A percentile compares a stretch with the other conserved stretches of the same genome.
Evolutionary conservation across 2,329 filamentous ascomycete species (phyloP).

Genomic region (Coniochaeta sp.): DNA sequence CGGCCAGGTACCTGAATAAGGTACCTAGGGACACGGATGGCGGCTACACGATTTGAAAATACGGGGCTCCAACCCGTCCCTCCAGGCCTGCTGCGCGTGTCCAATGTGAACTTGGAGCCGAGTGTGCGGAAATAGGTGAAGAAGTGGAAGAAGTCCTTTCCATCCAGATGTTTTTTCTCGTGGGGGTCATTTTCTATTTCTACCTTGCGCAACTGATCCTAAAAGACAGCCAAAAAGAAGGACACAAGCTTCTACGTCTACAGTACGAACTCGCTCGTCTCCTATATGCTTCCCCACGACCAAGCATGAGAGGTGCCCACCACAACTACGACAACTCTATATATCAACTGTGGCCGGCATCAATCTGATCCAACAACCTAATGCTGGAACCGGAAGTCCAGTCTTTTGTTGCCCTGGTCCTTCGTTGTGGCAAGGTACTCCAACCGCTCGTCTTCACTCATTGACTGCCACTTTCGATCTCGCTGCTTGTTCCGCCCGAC

Average conservation of each 20-base stretch:
- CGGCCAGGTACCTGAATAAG: no score
- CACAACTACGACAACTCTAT: not conserved
- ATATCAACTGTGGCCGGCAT: not conserved
- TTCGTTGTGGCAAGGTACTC: constrained; percentile 21
- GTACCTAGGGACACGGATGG: no score
- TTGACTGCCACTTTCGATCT: constrained; percentile 19
- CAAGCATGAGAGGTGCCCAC: not conserved
- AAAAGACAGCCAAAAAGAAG: not conserved
- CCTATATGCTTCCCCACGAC: not conserved
- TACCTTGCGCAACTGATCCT: no score
- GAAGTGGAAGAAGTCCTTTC: no score
- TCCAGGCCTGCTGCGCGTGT: no score
- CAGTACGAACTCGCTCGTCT: no score
- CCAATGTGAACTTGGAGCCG: no score
- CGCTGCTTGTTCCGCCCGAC: constrained; percentile 22
- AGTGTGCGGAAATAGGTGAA: no score
- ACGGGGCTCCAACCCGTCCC: no score
- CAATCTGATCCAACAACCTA: constrained; percentile 6
- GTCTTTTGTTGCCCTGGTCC: constrained; percentile 23
- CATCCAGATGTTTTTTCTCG: no score
- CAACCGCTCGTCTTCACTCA: constrained; percentile 20
- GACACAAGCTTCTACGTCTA: not conserved
- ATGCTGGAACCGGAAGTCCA: constrained; percentile 24
- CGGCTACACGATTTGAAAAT: no score
- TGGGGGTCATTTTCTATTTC: no score